Conservation (phyloP, 2,329 filamentous ascomycete species). For the Tolypocladium tropicale region DNA sequence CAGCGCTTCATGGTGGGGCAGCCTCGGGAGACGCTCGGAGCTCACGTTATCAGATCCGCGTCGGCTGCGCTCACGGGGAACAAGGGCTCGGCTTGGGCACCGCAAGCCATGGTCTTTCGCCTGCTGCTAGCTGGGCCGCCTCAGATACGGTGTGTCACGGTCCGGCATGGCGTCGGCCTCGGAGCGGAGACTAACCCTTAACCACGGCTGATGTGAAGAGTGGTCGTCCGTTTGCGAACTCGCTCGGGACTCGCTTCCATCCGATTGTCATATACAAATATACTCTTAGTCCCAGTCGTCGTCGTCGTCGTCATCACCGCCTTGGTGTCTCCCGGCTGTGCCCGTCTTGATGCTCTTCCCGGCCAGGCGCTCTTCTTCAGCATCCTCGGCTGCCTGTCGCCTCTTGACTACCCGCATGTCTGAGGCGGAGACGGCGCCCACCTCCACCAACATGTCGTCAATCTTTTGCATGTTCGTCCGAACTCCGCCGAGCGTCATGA, state of each 20-base stretch:
- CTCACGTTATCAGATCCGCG: not conserved
- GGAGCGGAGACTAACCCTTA: not conserved
- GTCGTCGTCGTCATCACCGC: constrained; percentile 42
- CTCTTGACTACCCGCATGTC: constrained; percentile 67
- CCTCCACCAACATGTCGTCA: constrained; percentile 69
- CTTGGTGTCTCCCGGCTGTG: constrained; percentile 33
- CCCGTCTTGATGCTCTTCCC: constrained; percentile 41
- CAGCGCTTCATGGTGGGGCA: not conserved
- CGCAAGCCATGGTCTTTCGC: not conserved
- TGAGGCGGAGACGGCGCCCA: constrained; percentile 67
- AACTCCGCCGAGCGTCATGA: constrained; percentile 66
- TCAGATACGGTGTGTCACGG: not conserved
- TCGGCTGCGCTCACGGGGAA: not conserved
- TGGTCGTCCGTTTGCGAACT: not conserved
- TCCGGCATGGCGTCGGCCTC: not conserved
- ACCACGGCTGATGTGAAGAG: not conserved
- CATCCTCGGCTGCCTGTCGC: constrained; percentile 48
- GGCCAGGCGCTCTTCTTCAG: constrained; percentile 43
- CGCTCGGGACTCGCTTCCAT: not conserved
- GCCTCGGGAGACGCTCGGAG: not conserved
- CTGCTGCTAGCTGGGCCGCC: not conserved
- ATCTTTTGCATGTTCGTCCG: constrained; percentile 63
- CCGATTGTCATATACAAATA: not conserved
- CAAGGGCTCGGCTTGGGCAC: not conserved
- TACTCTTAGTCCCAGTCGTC: constrained; percentile 51